Percentiles rank a stretch among this genome's conserved stretches.
Evolutionary conservation across 169 alveolate genomes (phyloP).

Genomic region (Eimeria nieschulzi): DNA sequence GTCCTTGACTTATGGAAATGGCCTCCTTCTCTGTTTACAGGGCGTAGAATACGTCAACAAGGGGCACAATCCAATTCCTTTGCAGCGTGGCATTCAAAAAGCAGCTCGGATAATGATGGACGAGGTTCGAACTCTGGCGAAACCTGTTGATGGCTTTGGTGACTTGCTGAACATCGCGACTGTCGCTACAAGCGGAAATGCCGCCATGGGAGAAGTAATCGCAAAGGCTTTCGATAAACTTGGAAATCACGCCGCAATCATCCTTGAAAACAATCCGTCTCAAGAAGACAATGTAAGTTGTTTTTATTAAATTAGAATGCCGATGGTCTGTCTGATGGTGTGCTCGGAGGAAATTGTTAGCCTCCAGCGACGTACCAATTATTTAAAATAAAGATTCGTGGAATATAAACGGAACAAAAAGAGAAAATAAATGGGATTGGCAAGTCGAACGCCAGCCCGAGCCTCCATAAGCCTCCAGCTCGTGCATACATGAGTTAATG

Average conservation of each 20-base stretch:
- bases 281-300: slow-evolving; percentile 83
- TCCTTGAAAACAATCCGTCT: slow-evolving; percentile 89
- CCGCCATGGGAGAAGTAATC: slow-evolving; percentile 88
- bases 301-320: too few species aligned
- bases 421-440: too few species aligned
- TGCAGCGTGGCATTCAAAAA: slow-evolving; percentile 89
- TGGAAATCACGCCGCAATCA: slow-evolving; percentile 90
- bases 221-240: slow-evolving; percentile 90
- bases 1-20: too few species aligned
- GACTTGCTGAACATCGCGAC: slow-evolving; percentile 90
- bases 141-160: slow-evolving; percentile 86
- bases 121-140: slow-evolving; percentile 85
- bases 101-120: slow-evolving; percentile 88
- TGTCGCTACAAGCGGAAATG: slow-evolving; percentile 90
- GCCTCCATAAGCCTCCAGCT: too few species aligned
- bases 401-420: too few species aligned
- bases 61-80: slow-evolving; percentile 89
- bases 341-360: too few species aligned
- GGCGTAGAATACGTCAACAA: slow-evolving; percentile 89
- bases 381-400: too few species aligned
- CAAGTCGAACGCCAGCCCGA: too few species aligned
- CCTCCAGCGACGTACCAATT: too few species aligned
- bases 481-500: background rate
- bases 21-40: slow-evolving; percentile 33
- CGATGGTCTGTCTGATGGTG: too few species aligned